Percentiles rank a stretch among this genome's conserved stretches.
Conservation (phyloP, 768 basidiomycete species). For the Phlebiopsis flavidoalba region DNA sequence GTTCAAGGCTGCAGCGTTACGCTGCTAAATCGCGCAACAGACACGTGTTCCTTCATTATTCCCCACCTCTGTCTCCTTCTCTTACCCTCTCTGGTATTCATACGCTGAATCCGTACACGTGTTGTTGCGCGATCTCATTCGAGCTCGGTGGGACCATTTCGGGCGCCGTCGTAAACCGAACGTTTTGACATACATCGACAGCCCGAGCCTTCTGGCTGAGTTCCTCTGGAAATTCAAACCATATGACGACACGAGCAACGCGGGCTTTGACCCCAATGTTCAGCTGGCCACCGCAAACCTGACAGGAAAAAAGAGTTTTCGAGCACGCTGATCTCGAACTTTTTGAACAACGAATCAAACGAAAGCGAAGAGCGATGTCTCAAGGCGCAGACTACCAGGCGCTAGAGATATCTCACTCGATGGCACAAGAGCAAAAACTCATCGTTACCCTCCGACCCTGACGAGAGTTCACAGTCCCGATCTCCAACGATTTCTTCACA, state of each 20-base stretch:
- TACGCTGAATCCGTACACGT: too few relatives aligned
- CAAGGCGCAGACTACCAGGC: neutral
- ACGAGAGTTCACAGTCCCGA: too few relatives aligned
- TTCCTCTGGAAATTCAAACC: constrained; percentile 2
- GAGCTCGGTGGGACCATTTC: neutral
- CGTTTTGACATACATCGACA: neutral
- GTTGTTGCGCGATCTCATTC: neutral
- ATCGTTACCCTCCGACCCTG: too few relatives aligned
- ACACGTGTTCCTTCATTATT: neutral
- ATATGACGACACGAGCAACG: neutral
- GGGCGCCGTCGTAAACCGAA: neutral
- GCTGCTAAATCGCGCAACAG: neutral
- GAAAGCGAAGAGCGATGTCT: neutral
- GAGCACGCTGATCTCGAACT: too few relatives aligned
- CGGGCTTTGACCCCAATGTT: neutral
- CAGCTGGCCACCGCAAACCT: neutral
- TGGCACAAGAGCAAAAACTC: too few relatives aligned
- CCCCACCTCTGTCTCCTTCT: too few relatives aligned
- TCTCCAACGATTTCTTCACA: too few relatives aligned
- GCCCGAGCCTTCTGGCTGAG: neutral
- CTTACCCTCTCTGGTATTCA: too few relatives aligned
- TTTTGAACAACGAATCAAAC: too few relatives aligned
- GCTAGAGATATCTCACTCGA: neutral
- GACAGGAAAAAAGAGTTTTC: neutral
- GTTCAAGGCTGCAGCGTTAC: too few relatives aligned